A percentile compares a stretch with the other conserved stretches of the same genome.
Conservation (phyloP, 768 basidiomycete species). For the Mycena belliarum region DNA sequence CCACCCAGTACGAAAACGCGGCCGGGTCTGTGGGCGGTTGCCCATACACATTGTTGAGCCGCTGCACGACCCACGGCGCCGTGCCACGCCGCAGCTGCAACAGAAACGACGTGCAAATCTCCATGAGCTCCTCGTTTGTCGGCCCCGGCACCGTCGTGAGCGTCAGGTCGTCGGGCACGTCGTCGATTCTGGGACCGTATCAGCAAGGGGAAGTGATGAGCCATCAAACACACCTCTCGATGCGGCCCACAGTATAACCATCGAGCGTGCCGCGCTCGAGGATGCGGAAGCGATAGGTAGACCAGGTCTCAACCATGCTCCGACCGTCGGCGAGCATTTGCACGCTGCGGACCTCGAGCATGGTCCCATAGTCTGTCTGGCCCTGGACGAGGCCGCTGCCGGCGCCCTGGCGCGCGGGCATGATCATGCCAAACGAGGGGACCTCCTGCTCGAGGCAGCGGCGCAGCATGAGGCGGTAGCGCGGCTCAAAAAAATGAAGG, state of each 20-base stretch:
- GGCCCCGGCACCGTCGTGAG: conserved; percentile 24
- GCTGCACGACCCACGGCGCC: conserved; percentile 92
- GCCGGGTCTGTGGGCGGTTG: conserved; percentile 72
- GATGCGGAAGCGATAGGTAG: conserved; percentile 76
- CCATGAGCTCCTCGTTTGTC: conserved; percentile 53
- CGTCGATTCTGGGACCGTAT: conserved; percentile 26
- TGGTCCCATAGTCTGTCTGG: conserved; percentile 82
- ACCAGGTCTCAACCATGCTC: conserved; percentile 74
- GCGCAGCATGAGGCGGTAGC: conserved; percentile 95
- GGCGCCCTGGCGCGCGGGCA: conserved; percentile 56
- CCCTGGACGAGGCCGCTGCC: conserved; percentile 37
- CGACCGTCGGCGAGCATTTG: conserved; percentile 89
- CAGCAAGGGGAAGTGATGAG: background rate
- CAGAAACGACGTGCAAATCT: conserved; percentile 45
- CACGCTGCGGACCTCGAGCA: conserved; percentile 85
- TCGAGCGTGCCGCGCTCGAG: conserved; percentile 83
- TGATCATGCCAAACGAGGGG: conserved; percentile 93
- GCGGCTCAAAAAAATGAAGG: conserved; percentile 92
- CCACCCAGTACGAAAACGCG: conserved; percentile 88
- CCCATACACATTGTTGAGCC: conserved; percentile 78
- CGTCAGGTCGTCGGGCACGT: conserved; percentile 23
- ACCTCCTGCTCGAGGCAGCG: conserved; percentile 79
- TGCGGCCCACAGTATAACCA: conserved; percentile 85
- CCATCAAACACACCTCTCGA: conserved; percentile 48
- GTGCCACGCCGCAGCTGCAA: conserved; percentile 57